Evolutionary conservation across 2,329 filamentous ascomycete genomes (phyloP), one percentile per base, ranked within the genome.

Genomic region (Arthrobotrys conoides): DNA sequence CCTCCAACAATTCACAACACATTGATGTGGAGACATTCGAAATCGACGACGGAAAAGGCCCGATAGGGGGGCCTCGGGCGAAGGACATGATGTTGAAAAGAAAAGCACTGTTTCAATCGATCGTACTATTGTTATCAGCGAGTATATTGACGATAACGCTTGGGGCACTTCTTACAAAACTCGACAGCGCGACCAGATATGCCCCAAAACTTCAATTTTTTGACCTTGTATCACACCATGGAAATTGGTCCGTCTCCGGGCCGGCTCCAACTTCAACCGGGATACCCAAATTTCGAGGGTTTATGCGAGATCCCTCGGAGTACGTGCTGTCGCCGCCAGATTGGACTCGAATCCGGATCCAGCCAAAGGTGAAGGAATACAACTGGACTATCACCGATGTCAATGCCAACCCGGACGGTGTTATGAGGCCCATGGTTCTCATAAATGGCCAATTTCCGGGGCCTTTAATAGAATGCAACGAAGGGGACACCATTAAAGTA

Each of bases 361-460:
- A 18, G 38, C 76, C 76, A 22, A 64, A 41, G n/a, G 57, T 70
- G 22, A 79, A 64, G 49, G 87, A 88, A 79, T 90, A 90, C 81
- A 84, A 87, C 77, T 92, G 90, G 90, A 88, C 85, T 0, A 87
- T 92, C 33, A 83, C 84, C 9, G 88, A 91, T 76, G 87, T 87
- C 36, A 84, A 86, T 0, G 86, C 89, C 49, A 90, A 89, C 67
- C 90, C 90, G 0, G 89, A 92, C 81, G 90, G 79, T 2, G 84
- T 90, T 20, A 86, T 84, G 51, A 86, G 87, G 20, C 87, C 86
- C 8, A 88, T 91, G 86, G 88, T 93, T 66, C 88, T 91, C 44
- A 92, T 93, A 84, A 93, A 95, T 82, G 90, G 90, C 41, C 86
- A 91, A 82, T 94, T 92, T 84, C 93, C 93, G 0, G 88, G 92